Evolutionary conservation across 208 protist genomes (phyloP), one percentile per base, ranked within the genome.

Genomic region (Balamuthia mandrillaris): DNA sequence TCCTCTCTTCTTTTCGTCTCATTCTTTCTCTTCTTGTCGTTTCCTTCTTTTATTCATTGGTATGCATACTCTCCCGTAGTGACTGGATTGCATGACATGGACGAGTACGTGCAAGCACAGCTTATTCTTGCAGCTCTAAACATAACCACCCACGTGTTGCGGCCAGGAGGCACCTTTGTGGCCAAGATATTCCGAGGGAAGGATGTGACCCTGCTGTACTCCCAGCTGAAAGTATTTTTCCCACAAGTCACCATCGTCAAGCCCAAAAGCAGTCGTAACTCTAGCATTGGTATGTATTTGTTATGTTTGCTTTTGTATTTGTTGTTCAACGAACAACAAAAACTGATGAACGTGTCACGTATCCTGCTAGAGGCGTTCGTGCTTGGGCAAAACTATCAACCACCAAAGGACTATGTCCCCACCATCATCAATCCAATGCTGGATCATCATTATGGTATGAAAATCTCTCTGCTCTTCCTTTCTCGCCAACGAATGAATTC

Each of bases 101-200:
- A 99, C 87, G 97, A 99, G 92, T 99, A 98, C 88, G 90, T 99
- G 54, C 98, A 99, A 89, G 91, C 96, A 60, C 98, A 99, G 90
- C 90, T 99, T 0, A 93, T 99, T 2, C 93, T 99, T 6, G 96
- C 98, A 10, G 98, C 98, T 33, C 89, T 99, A 42, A 98, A 97
- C 89, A 99, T 99, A 70, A 96, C 98, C 3, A 98, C 96, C 14
- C 95, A 96, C 72, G 89, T 99, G 29, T 93, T 99, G 51, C 93
- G 37, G 77, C 85, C 21, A 88, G 90, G 90, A 33, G 91, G 91
- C 6, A 89, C 81, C 16, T 94, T 94, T 47, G 93, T 98, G 27
- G 96, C 97, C 14, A 99, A 99, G 90, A 98, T 99, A 87, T 99
- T 99, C 84, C 95, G 97, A 29, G 97, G 98, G 9, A 96, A 96